phyloP scores from a whole-genome alignment of 2,329 filamentous ascomycete species.

The Cladosporium velox region DNA sequence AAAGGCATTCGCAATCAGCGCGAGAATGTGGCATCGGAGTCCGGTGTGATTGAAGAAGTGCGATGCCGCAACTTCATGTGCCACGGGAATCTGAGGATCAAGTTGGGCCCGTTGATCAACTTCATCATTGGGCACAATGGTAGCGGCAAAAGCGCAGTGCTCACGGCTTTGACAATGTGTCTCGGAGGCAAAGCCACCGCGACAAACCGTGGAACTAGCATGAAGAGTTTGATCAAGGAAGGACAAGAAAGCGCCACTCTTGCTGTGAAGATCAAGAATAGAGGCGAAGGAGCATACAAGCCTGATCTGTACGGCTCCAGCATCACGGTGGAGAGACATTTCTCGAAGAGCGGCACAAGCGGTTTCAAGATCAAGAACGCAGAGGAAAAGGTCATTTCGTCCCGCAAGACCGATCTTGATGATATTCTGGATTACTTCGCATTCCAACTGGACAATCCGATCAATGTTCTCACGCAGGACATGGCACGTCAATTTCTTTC shows the following conservation, averaged over 20 bases:
- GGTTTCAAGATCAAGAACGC: conserved; percentile 85
- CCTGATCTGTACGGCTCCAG: conserved; percentile 78
- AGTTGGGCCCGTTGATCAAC: conserved; percentile 92
- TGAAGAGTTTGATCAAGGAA: conserved; percentile 90
- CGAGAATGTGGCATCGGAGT: conserved; percentile 74
- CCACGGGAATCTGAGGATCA: conserved; percentile 76
- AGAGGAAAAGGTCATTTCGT: conserved; percentile 70
- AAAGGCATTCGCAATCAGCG: conserved; percentile 30
- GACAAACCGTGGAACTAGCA: conserved; percentile 85
- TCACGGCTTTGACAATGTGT: conserved; percentile 90
- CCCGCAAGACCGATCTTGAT: conserved; percentile 82
- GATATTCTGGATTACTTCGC: conserved; percentile 92
- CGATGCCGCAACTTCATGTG: conserved; percentile 96
- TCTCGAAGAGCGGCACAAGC: conserved; percentile 71
- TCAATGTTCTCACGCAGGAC: conserved; percentile 94
- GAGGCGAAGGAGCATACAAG: conserved; percentile 80
- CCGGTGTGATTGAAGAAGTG: conserved; percentile 85
- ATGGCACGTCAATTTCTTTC: conserved; percentile 92
- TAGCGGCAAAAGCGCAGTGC: conserved; percentile 92
- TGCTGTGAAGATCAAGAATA: conserved; percentile 86
- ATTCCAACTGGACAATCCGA: conserved; percentile 92
- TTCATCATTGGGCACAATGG: conserved; percentile 98
- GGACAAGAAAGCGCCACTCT: conserved; percentile 74
- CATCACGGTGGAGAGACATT: conserved; percentile 89
- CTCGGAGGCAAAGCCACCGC: conserved; percentile 91